Evolutionary conservation across 306 rosid genomes (phyloP), one percentile per base, ranked within the genome.

Genomic region (Sindora glabra): DNA sequence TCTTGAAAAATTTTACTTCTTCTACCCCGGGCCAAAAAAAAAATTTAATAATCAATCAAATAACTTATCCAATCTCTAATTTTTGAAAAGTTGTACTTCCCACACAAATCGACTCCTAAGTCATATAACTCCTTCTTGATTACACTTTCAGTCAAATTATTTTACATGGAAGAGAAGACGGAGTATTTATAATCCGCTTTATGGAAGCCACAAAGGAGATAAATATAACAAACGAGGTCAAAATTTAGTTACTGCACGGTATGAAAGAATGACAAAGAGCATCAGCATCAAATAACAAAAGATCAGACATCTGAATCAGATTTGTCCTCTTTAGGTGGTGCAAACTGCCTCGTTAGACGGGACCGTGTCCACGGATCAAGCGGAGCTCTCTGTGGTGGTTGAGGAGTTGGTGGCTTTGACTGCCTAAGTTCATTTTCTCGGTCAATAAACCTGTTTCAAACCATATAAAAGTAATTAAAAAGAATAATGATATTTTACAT

Each of bases 341-440:
- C 96, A 72, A 71, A 80, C 79, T 78, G 94, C 81, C 71, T 76
- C 62, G 60, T 69, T 56, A 88, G 96, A 48, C 72, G 80, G 36
- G 99, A 89, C 50, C 81, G 72, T 33, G 90, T 62, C 96, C 96
- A 92, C 18, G 99, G 99, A 74, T 92, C 98, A 51, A 89, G 29
- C 48, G 99, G 81, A 59, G 81, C 77, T 73, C 69, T 79, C 75
- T 75, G 85, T 12, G 88, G 95, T 48, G 79, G 82, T 67, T 80
- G 96, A 52, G 99, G 87, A 54, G 82, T 67, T 10, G 94, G 85
- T 39, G 90, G 89, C 81, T 89, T 92, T 12, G 99, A 68, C 63
- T 89, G 89, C 72, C 90, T 83, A 8, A 92, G 94, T 67, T 92
- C 95, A 68, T 86, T 86, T 42, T 92, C 95, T 66, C 94, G 63